A percentile compares a stretch with the other conserved stretches of the same genome.
These are phyloP conservation scores for Paraconiothyrium brasiliense DNA, from an alignment of 2,329 filamentous ascomycete genomes.

Conservation along the genomic window DNA sequence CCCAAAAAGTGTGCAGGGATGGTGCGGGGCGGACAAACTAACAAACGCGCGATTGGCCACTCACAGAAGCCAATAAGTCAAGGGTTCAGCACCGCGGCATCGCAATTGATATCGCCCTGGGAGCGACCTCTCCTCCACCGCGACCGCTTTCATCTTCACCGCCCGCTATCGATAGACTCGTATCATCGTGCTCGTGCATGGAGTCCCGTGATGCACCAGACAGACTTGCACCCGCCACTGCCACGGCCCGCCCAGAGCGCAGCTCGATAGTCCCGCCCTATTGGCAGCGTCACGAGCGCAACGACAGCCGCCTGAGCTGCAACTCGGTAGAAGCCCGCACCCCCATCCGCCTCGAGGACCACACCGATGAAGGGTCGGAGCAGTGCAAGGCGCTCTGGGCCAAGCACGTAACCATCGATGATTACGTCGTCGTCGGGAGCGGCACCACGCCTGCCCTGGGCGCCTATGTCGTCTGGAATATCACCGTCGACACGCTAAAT, in stretches of 20 bases:
- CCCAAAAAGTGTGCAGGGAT: conserved; percentile 17
- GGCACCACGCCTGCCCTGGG: conserved; percentile 69
- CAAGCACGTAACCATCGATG: conserved; percentile 67
- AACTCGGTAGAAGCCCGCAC: conserved; percentile 45
- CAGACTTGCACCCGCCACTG: conserved; percentile 29
- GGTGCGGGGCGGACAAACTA: neutral
- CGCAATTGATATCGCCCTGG: neutral
- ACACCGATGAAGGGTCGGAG: conserved; percentile 67
- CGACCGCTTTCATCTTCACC: neutral
- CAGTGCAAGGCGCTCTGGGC: conserved; percentile 69
- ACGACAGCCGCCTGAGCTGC: conserved; percentile 47
- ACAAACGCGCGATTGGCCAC: conserved; percentile 1
- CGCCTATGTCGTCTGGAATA: conserved; percentile 97
- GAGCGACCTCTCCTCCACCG: neutral
- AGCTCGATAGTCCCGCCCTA: conserved; percentile 56
- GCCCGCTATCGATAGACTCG: too few relatives aligned
- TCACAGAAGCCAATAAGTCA: conserved; percentile 9
- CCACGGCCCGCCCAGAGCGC: conserved; percentile 38
- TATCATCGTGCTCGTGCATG: conserved; percentile 29
- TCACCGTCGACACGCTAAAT: conserved; percentile 84
- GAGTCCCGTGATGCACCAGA: conserved; percentile 38
- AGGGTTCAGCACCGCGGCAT: conserved; percentile 1
- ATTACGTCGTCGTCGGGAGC: conserved; percentile 68
- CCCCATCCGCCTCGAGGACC: conserved; percentile 70
- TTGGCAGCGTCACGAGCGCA: conserved; percentile 56